Evolutionary conservation across 257 asterid species (phyloP), one percentile per base, ranked within the genome.

Genomic region (Salvia miltiorrhiza): DNA sequence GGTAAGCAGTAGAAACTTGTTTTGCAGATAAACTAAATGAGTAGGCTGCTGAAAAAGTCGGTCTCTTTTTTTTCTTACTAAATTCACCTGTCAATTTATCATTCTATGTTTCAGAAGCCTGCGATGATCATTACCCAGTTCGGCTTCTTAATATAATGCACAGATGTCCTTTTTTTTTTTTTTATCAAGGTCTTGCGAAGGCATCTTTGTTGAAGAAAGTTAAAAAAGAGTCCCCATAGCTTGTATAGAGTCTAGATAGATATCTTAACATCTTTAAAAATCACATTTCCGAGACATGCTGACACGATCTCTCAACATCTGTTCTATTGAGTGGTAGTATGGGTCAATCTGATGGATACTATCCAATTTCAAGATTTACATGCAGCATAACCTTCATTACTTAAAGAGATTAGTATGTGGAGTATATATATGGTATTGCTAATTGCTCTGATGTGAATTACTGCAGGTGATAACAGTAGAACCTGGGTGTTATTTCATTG

Each of bases 401-500:
- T n/a, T 5, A 23, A 64, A n/a, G 8, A 9, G 14, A 19, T 53
- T 23, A 16, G 14, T 9, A n/a, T 45, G 44, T 54, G 9, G 14
- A 47, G 13, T 16, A 20, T 49, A n/a, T 57, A 10, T 48, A 3
- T 53, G n/a, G 28, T 65, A 37, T 48, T 30, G 23, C 63, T 55
- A 68, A 53, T 30, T 81, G 55, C 20, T 43, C 66, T 48, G 59
- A 57, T 30, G 28, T 61, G 65, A 37, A 30, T 78, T 53, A 59
- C 65, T 79, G 77, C 93, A 93, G 98, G 98, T 93, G 70, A 87
- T 93, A 73, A 93, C 98, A 11, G 98, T 93, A 74, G 98, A 93
- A 70, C 98, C 98, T 39, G 98, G 98, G 55, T 93, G 98, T 73
- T 93, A 93, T 76, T 90, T 93, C 83, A 88, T 93, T 58, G 96